Base-by-base conservation (phyloP, 2,329 filamentous ascomycete genomes). In the Pestalotiopsis sp. region DNA sequence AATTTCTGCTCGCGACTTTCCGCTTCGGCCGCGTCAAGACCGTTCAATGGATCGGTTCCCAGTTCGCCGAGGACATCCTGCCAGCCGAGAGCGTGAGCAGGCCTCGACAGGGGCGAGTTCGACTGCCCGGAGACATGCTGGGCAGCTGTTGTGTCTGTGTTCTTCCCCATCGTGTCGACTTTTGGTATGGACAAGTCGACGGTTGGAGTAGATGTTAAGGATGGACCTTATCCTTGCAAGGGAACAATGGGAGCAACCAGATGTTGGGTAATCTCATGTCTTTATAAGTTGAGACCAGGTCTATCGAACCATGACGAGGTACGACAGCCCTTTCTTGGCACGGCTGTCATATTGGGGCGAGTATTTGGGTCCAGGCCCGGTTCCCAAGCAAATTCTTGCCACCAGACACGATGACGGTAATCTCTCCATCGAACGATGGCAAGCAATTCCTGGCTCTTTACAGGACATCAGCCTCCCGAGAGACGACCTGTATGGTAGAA, bases 31-130 rank as follows among this genome's bases (percentile, higher is more conserved):
- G 80, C 76, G 1, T 83, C 83, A 14, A 92, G 81, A 31, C 90
- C 90, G 77, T 90, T 83, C n/a, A 87, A 82, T 6, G 82, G 72
- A 74, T 89, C 82, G 67, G 85, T 84, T 3, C 80, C 78, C 14
- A 90, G 81, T 74, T 91, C 85, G 9, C 82, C 77, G 58, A 86
- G 80, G 39, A 87, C 82, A 60, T 82, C 76, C 27, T 83, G 79
- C 73, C 79, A 83, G 49, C 80, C 74, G 62, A 91, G 80, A 52
- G 85, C 80, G 75, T 91, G 89, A 23, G 89, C 86, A 9, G 88
- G 88, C 66, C 81, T 77, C 5, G 86, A 85, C 17, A 91, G 78
- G 36, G 83, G 83, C 62, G 70, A 73, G 63, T 66, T 66, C 6
- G 63, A 66, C 45, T 66, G 63, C 2, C 63, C 63, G 20, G 63